These are phyloP conservation scores for Morella rubra DNA, from an alignment of 306 rosid genomes.

Conservation along the genomic window DNA sequence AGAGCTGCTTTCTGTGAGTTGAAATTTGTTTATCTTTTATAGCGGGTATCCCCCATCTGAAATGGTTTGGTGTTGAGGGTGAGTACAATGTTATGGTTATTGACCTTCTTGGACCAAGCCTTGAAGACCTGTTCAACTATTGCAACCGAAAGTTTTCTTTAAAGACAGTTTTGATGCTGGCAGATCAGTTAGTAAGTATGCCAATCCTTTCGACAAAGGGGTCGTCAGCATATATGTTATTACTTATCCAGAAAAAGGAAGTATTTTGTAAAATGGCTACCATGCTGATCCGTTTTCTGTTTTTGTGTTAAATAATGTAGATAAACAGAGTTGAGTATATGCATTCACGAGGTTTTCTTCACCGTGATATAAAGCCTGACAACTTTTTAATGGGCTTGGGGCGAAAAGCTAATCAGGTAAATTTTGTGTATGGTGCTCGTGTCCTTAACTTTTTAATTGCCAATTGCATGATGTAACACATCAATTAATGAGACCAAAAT, in stretches of 20 bases:
- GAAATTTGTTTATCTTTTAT: constrained; percentile 14
- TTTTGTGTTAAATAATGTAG: constrained; percentile 39
- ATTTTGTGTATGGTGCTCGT: background rate
- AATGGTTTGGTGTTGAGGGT: constrained; percentile 98
- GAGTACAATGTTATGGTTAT: constrained; percentile 95
- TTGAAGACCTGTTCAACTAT: constrained; percentile 92
- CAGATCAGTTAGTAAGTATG: constrained; percentile 89
- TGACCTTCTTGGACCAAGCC: constrained; percentile 97
- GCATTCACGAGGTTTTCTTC: constrained; percentile 97
- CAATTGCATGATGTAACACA: background rate
- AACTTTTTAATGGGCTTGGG: constrained; percentile 99
- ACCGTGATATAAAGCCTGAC: constrained; percentile 99
- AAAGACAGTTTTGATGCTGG: constrained; percentile 97
- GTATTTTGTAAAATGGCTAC: constrained; percentile 9
- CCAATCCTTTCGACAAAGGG: background rate
- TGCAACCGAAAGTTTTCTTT: constrained; percentile 82
- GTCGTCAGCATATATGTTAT: constrained; percentile 1
- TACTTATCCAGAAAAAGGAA: constrained; percentile 17
- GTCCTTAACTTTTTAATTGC: background rate
- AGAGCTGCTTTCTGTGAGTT: background rate
- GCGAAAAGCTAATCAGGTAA: constrained; percentile 98
- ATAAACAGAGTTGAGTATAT: constrained; percentile 95
- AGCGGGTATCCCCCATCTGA: constrained; percentile 96
- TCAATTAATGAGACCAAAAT: background rate
- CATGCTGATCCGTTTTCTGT: constrained; percentile 27